Conservation (phyloP, 2,329 filamentous ascomycete genomes). For the Fusarium sp. region DNA sequence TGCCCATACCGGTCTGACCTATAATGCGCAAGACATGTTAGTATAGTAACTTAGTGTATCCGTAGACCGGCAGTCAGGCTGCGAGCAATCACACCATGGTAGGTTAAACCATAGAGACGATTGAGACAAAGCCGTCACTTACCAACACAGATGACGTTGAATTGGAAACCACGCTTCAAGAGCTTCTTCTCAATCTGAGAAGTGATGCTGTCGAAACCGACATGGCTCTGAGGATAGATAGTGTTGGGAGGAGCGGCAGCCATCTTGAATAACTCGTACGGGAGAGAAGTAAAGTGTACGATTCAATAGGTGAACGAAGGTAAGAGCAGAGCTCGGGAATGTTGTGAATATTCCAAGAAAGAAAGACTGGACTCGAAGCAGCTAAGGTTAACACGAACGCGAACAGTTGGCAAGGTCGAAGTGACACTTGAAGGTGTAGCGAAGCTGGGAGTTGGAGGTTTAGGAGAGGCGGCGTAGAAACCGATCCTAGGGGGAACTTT, state of each 20-base stretch:
- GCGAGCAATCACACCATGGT: conserved; percentile 30
- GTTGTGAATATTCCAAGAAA: conserved; percentile 43
- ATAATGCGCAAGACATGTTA: conserved; percentile 23
- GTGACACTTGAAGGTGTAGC: conserved; percentile 38
- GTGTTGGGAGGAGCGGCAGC: conserved; percentile 72
- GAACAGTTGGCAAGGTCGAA: conserved; percentile 34
- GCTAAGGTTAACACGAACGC: conserved; percentile 32
- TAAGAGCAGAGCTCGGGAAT: conserved; percentile 41
- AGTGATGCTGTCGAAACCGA: conserved; percentile 99
- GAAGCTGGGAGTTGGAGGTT: conserved; percentile 42
- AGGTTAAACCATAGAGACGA: conserved; percentile 11
- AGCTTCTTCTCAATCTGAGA: conserved; percentile 99
- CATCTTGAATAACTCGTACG: conserved; percentile 51
- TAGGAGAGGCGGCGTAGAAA: conserved; percentile 40
- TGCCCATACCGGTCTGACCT: conserved; percentile 98
- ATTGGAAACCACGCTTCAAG: conserved; percentile 99
- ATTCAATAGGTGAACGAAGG: conserved; percentile 44
- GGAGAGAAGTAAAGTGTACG: conserved; percentile 35
- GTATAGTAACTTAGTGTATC: conserved; percentile 8
- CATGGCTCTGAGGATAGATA: conserved; percentile 93
- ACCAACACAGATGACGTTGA: conserved; percentile 99
- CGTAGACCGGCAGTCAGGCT: neutral
- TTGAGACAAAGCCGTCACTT: conserved; percentile 54
- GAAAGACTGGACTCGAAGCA: conserved; percentile 31
- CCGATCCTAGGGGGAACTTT: conserved; percentile 51